These are phyloP conservation scores for Mortierella claussenii DNA, from an alignment of 192 early-diverging fungal genomes.

Conservation along the genomic window DNA sequence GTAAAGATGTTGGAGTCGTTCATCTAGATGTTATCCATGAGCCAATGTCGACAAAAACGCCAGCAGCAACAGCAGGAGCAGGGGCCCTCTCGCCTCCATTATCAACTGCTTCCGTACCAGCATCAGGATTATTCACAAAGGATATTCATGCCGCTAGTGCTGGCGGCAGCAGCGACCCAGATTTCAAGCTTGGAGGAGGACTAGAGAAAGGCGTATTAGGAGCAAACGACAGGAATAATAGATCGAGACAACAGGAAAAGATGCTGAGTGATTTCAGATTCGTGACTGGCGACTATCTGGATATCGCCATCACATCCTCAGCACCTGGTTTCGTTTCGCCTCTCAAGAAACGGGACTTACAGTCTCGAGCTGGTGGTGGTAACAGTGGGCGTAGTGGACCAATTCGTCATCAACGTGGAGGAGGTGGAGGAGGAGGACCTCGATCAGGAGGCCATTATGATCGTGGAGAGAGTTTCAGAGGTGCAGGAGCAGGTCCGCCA, in stretches of 20 bases:
- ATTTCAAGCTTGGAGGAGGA: too few species aligned
- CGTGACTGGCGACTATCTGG: conserved; percentile 40
- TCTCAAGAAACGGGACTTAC: neutral
- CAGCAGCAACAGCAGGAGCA: neutral
- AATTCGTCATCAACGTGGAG: conserved; percentile 34
- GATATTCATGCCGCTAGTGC: conserved; percentile 14
- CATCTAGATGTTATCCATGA: conserved; percentile 2
- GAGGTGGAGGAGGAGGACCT: conserved; percentile 4
- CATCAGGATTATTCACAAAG: conserved; percentile 11
- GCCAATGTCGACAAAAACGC: neutral
- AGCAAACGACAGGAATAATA: too few species aligned
- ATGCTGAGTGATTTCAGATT: conserved; percentile 21
- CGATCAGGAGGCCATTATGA: conserved; percentile 18
- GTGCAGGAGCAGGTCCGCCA: conserved; percentile 18
- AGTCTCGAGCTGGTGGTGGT: conserved; percentile 21
- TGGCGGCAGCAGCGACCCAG: neutral
- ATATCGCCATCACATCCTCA: conserved; percentile 19
- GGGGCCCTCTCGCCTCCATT: neutral
- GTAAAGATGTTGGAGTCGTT: conserved; percentile 29
- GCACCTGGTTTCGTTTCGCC: neutral
- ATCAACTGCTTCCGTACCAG: neutral
- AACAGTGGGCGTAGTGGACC: conserved; percentile 5
- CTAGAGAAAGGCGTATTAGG: too few species aligned
- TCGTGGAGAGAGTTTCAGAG: conserved; percentile 5
- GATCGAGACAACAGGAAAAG: too few species aligned